phyloP scores from a whole-genome alignment of 306 rosid species.

The Dalbergia oliveri region DNA sequence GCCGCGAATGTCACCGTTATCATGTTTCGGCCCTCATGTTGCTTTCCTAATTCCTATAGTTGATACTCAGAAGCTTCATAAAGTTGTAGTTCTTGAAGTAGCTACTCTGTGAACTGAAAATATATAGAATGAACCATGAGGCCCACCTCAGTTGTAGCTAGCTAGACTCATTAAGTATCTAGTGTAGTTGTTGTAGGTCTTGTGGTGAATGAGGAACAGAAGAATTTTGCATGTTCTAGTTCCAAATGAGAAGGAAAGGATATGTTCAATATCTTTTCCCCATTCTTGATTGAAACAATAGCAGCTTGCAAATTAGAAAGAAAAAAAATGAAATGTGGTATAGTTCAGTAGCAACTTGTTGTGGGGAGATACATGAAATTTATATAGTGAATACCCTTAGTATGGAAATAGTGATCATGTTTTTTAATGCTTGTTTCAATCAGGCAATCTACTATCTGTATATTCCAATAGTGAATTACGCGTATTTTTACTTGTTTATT shows the following conservation, averaged over 20 bases:
- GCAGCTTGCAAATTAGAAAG: conserved; percentile 38
- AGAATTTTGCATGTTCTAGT: conserved; percentile 41
- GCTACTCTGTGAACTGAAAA: neutral
- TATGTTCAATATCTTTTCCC: conserved; percentile 12
- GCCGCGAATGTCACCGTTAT: conserved; percentile 31
- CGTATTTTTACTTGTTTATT: too few relatives aligned
- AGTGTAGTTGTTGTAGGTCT: conserved; percentile 36
- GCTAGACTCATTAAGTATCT: too few relatives aligned
- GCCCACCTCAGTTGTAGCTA: too few relatives aligned
- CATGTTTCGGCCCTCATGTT: conserved; percentile 55
- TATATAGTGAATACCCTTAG: neutral
- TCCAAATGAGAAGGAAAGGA: conserved; percentile 36
- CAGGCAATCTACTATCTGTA: too few relatives aligned
- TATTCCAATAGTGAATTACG: too few relatives aligned
- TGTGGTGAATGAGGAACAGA: conserved; percentile 43
- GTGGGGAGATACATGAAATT: neutral
- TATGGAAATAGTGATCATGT: too few relatives aligned
- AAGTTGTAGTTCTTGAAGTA: neutral
- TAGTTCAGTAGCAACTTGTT: conserved; percentile 32
- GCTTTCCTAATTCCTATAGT: conserved; percentile 40
- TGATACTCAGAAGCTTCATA: neutral
- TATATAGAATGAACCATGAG: neutral
- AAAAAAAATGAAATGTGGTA: conserved; percentile 1
- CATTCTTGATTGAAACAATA: conserved; percentile 36
- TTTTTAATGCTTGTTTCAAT: too few relatives aligned